Base-by-base conservation (phyloP, 2,329 filamentous ascomycete species). In the Clarireedia monteithiana region DNA sequence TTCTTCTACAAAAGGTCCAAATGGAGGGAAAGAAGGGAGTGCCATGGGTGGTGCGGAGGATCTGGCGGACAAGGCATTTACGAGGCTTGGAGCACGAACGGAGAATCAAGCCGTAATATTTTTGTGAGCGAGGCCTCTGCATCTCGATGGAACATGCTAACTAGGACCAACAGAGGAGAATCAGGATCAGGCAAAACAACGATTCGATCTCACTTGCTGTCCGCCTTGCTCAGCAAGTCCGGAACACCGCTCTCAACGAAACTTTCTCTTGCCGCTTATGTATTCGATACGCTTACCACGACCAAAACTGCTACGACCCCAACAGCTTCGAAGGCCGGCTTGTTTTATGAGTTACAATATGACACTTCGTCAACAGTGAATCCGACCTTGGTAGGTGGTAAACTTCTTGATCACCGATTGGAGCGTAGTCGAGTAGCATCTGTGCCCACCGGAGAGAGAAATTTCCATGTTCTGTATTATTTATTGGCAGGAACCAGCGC, bases 141-240 rank as follows among this genome's bases (percentile, higher is more conserved):
- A 47, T 42, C 6, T 20, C 20, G 1, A 2, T 17, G 38, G 27
- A 20, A 17, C 3, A 48, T 46, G 45, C 58, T 64, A 57, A 64
- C 53, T 15, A 20, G 55, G 45, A 51, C 50, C 5, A 42, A 45
- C 63, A 96, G 91, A 63, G 94, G 94, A 72, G 94, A 99, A 79
- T 95, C 91, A 56, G 94, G 94, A 47, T 86, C 94, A 34, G 94
- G 94, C 65, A 99, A 99, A 76, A 96, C 94, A 0, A 99, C 94
- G 0, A 78, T 97, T 66, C 86, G 94, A 60, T 89, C 90, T 45
- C 94, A 97, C 70, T 77, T 96, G 54, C 77, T 99, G 47, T 87
- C 91, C 24, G 83, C 91, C 1, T 79, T 99, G 53, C 81, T 99
- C 30, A 86, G 86, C 66, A 95, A 91, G 70, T 94, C 91, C 2